A percentile compares a stretch with the other conserved stretches of the same genome.
Conservation (phyloP, 2,329 filamentous ascomycete species). For the Calonectria crousiana region DNA sequence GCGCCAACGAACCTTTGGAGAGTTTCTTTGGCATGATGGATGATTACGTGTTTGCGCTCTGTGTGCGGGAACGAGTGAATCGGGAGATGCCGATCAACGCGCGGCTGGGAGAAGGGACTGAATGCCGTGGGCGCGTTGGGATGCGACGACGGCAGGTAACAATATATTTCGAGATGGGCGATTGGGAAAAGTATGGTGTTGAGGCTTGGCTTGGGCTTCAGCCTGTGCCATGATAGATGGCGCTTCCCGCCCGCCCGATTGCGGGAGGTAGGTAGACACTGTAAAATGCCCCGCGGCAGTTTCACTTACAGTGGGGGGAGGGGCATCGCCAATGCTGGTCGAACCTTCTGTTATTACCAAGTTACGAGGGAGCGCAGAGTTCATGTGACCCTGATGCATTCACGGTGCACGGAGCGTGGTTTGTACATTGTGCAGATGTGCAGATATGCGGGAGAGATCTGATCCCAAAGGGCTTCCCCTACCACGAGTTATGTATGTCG, state of each 20-base stretch:
- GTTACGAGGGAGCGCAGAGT: not conserved
- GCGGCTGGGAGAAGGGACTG: not conserved
- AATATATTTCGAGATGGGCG: slow-evolving; percentile 10
- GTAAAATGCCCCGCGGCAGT: slow-evolving; percentile 6
- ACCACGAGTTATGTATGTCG: not conserved
- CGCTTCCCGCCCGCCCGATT: not conserved
- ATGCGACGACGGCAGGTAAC: not conserved
- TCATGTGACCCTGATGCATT: slow-evolving; percentile 21
- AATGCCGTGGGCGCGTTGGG: not conserved
- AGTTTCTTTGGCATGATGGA: slow-evolving; percentile 49
- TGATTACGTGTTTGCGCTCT: not conserved
- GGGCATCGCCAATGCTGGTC: not conserved
- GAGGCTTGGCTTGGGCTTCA: not conserved
- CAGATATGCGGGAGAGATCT: not conserved
- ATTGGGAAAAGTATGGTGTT: slow-evolving; percentile 13
- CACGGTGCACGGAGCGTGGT: not conserved
- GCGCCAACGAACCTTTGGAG: slow-evolving; percentile 43
- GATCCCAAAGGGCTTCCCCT: too few species aligned
- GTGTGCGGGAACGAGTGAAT: not conserved
- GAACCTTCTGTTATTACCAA: not conserved
- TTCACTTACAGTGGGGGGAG: slow-evolving; percentile 13
- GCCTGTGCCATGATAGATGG: not conserved
- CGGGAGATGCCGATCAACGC: not conserved
- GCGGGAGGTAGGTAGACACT: slow-evolving; percentile 11
- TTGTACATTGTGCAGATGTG: not conserved